Conservation (phyloP, 768 basidiomycete genomes). For the Suillus subaureus region DNA sequence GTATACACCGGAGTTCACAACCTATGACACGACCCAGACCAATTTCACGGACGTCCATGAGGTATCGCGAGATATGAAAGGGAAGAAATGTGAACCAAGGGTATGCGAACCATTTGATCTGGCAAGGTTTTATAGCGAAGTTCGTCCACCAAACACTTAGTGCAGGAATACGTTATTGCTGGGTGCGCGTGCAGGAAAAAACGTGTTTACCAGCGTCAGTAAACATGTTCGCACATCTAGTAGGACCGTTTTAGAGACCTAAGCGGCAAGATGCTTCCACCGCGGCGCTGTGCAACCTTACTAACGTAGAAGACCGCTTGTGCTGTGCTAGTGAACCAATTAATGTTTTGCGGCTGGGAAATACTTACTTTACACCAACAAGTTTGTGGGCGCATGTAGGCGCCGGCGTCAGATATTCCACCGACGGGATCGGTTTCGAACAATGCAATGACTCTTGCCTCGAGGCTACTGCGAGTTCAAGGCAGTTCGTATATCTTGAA, state of each 20-base stretch:
- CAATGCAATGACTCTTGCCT: slow-evolving; percentile 19
- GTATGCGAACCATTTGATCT: slow-evolving; percentile 16
- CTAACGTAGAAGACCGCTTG: not conserved
- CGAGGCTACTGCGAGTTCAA: slow-evolving; percentile 24
- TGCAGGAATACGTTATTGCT: slow-evolving; percentile 21
- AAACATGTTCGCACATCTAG: slow-evolving; percentile 14
- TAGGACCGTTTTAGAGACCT: slow-evolving; percentile 10
- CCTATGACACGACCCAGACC: slow-evolving; percentile 30
- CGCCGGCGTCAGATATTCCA: not conserved
- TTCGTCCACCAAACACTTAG: slow-evolving; percentile 14
- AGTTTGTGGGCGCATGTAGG: slow-evolving; percentile 11
- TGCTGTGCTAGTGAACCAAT: slow-evolving; percentile 9
- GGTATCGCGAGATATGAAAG: slow-evolving; percentile 21
- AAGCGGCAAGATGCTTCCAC: slow-evolving; percentile 14
- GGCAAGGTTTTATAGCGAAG: slow-evolving; percentile 28
- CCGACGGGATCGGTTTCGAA: not conserved
- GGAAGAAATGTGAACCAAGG: slow-evolving; percentile 16
- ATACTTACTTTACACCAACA: slow-evolving; percentile 1
- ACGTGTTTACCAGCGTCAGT: slow-evolving; percentile 24
- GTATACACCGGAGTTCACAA: slow-evolving; percentile 31
- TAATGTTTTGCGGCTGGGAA: not conserved
- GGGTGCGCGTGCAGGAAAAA: slow-evolving; percentile 23
- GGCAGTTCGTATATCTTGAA: slow-evolving; percentile 21
- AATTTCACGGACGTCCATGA: slow-evolving; percentile 15
- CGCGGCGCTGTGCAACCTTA: slow-evolving; percentile 22